These are phyloP conservation scores for Pseudogymnoascus sp. DNA, from an alignment of 2,329 filamentous ascomycete species.

Conservation along the genomic window DNA sequence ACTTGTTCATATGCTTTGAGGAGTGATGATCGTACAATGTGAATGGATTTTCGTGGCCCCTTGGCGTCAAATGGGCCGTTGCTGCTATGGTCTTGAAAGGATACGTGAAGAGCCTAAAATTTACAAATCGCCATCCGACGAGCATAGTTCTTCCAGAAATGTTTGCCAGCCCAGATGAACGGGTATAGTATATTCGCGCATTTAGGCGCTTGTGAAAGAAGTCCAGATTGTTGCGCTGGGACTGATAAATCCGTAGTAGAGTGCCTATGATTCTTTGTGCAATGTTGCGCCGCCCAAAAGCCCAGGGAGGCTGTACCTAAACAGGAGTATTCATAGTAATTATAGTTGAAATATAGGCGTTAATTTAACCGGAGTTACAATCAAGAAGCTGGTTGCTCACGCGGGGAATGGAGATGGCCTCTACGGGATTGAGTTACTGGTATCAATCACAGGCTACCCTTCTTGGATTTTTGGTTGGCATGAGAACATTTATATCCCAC, in stretches of 20 bases:
- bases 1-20: background rate
- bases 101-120: background rate
- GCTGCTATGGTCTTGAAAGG: background rate
- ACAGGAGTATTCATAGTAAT: background rate
- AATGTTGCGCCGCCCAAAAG: background rate
- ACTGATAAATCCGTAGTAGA: background rate
- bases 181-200: background rate
- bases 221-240: background rate
- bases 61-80: background rate
- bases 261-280: background rate
- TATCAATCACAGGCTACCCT: background rate
- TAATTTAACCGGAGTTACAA: background rate
- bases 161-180: background rate
- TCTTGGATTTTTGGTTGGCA: background rate
- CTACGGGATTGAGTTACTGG: background rate
- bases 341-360: background rate
- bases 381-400: background rate
- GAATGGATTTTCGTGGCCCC: background rate
- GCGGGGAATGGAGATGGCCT: background rate
- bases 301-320: background rate
- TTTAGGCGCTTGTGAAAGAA: background rate
- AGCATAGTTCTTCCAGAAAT: background rate
- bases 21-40: background rate
- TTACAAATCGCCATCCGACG: background rate
- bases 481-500: background rate